phyloP scores from a whole-genome alignment of 768 basidiomycete species.

The Antrodiella citrinella region DNA sequence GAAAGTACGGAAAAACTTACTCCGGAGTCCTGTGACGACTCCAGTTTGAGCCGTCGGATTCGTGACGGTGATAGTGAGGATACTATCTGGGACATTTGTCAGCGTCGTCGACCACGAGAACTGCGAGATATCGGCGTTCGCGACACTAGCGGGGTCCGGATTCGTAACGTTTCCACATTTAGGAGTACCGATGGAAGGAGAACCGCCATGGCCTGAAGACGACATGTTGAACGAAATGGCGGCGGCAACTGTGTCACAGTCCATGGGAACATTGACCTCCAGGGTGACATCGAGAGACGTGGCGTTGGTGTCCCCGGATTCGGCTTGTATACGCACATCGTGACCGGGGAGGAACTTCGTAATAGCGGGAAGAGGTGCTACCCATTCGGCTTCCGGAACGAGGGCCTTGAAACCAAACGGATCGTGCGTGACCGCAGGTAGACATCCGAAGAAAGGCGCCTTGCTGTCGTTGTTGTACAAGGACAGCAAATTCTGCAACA shows the following conservation, averaged over 20 bases:
- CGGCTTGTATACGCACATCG: constrained; percentile 59
- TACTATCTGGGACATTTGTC: constrained; percentile 70
- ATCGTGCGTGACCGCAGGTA: constrained; percentile 55
- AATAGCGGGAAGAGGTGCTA: constrained; percentile 59
- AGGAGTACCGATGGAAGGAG: constrained; percentile 42
- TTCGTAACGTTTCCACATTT: constrained; percentile 42
- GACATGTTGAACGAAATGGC: constrained; percentile 63
- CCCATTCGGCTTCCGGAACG: constrained; percentile 64
- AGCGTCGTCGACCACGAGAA: constrained; percentile 77
- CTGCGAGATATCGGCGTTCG: constrained; percentile 46
- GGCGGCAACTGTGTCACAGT: constrained; percentile 57
- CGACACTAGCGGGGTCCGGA: constrained; percentile 40
- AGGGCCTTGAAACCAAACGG: constrained; percentile 78
- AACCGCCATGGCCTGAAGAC: constrained; percentile 51
- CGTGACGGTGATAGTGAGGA: constrained; percentile 63
- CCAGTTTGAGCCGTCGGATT: constrained; percentile 39
- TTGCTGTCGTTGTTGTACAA: constrained; percentile 51
- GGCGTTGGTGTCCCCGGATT: constrained; percentile 41
- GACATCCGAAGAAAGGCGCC: constrained; percentile 70
- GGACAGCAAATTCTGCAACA: constrained; percentile 54
- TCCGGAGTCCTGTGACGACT: constrained; percentile 45
- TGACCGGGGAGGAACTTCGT: constrained; percentile 83
- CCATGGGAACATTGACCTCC: constrained; percentile 76
- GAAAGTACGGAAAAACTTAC: too few species aligned
- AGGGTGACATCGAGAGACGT: constrained; percentile 56